phyloP scores from a whole-genome alignment of 2,329 filamentous ascomycete species.

The Xylariomycetidae sp. region DNA sequence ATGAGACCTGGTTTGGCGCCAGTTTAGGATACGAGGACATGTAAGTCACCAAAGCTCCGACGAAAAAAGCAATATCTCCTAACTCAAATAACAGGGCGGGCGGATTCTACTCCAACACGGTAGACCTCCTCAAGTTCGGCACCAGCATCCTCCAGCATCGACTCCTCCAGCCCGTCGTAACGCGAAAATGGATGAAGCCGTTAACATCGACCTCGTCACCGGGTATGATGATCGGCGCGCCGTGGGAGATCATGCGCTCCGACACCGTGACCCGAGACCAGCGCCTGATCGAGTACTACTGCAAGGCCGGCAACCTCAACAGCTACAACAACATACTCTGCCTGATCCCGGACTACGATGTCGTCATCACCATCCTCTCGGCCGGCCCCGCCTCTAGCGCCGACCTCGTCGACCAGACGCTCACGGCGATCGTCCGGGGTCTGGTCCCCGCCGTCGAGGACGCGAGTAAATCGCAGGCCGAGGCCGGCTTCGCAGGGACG shows the following conservation, averaged over 20 bases:
- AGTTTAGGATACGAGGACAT: conserved; percentile 22
- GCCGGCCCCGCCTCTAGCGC: conserved; percentile 18
- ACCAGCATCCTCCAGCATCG: conserved; percentile 20
- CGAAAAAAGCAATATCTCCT: no score
- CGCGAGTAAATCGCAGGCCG: conserved; percentile 33
- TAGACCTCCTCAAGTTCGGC: conserved; percentile 21
- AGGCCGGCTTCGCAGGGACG: conserved; percentile 27
- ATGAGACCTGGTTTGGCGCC: conserved; percentile 19
- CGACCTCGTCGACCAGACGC: conserved; percentile 14
- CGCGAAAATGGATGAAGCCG: conserved; percentile 26
- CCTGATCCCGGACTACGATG: conserved; percentile 28
- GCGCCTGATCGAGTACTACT: conserved; percentile 29
- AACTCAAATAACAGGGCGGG: conserved; percentile 15
- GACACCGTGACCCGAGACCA: conserved; percentile 24
- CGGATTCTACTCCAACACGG: conserved; percentile 25
- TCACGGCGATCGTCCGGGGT: conserved; percentile 24
- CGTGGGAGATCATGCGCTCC: conserved; percentile 30
- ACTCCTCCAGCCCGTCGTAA: conserved; percentile 17
- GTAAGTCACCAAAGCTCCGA: no score
- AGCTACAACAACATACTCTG: conserved; percentile 26
- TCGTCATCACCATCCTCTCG: conserved; percentile 24
- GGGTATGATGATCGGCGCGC: conserved; percentile 26
- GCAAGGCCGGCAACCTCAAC: conserved; percentile 28
- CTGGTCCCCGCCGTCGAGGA: conserved; percentile 39
- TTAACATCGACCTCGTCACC: conserved; percentile 22